phyloP scores from a whole-genome alignment of 345 rosid species.

The Tarenaya hassleriana region DNA sequence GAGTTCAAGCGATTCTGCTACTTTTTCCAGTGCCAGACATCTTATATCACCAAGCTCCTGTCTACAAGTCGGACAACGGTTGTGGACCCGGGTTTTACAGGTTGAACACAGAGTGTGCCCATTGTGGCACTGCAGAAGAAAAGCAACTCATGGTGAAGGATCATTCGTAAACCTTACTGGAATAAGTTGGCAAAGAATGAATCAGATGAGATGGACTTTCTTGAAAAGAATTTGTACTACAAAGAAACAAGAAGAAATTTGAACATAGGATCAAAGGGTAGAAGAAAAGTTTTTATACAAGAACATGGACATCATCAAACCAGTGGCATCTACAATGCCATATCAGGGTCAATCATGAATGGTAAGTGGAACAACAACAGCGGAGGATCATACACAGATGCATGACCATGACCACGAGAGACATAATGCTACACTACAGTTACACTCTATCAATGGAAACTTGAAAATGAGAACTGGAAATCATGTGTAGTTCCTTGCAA shows the following conservation, averaged over 20 bases:
- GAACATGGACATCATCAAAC: too few relatives aligned
- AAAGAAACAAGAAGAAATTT: slow-evolving; percentile 1
- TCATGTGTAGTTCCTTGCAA: too few relatives aligned
- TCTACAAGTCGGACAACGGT: slow-evolving; percentile 91
- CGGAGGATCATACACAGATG: slow-evolving; percentile 1
- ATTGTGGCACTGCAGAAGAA: slow-evolving; percentile 74
- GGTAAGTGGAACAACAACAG: slow-evolving; percentile 12
- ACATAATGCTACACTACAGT: neutral
- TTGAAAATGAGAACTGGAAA: neutral
- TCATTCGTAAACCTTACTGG: too few relatives aligned
- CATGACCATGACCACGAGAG: slow-evolving; percentile 3
- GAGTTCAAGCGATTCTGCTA: slow-evolving; percentile 85
- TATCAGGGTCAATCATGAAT: neutral
- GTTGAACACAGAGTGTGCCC: slow-evolving; percentile 95
- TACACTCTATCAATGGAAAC: neutral
- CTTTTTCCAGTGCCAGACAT: slow-evolving; percentile 87
- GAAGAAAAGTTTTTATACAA: neutral
- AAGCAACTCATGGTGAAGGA: slow-evolving; percentile 6
- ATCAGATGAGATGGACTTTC: too few relatives aligned
- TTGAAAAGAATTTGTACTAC: too few relatives aligned
- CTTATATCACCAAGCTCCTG: slow-evolving; percentile 97
- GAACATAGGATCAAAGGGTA: neutral
- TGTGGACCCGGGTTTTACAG: slow-evolving; percentile 84
- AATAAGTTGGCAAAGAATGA: too few relatives aligned
- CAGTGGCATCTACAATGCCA: neutral